Evolutionary conservation across 2,329 filamentous ascomycete genomes (phyloP).

Genomic region (Triangularia verruculosa): DNA sequence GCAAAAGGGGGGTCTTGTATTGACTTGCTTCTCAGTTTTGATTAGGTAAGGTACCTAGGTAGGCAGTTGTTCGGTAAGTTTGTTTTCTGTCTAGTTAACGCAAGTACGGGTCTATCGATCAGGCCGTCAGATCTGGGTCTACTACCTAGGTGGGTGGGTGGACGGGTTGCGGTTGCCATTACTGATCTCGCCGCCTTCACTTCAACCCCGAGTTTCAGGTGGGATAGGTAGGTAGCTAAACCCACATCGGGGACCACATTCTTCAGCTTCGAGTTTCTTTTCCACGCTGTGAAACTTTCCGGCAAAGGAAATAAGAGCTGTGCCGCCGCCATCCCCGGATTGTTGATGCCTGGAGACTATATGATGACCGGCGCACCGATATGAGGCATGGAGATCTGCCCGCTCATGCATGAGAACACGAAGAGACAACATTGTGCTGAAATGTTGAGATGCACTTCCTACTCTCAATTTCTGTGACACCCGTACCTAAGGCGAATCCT

Average conservation of each 20-base stretch:
- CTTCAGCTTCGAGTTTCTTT: background rate
- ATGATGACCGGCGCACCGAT: background rate
- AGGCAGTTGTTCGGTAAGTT: background rate
- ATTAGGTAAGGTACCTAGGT: too few species aligned
- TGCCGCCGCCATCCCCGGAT: background rate
- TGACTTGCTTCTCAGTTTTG: too few species aligned
- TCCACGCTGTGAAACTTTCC: background rate
- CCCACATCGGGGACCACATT: background rate
- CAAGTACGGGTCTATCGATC: background rate
- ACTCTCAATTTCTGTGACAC: background rate
- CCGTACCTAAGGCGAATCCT: background rate
- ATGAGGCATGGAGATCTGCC: background rate
- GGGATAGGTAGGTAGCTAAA: background rate
- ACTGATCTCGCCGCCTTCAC: background rate
- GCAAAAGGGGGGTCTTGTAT: too few species aligned
- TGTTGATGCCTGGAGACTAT: background rate
- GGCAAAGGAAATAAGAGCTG: background rate
- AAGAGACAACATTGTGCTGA: background rate
- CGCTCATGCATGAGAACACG: background rate
- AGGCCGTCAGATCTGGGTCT: background rate
- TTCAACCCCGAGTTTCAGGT: background rate
- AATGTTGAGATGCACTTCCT: background rate
- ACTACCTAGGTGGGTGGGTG: too few species aligned
- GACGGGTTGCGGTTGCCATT: too few species aligned
- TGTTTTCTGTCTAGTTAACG: background rate